Evolutionary conservation across 1,139 yeast genomes (phyloP).

Genomic region (Sugiyamaella grinbergsii): DNA sequence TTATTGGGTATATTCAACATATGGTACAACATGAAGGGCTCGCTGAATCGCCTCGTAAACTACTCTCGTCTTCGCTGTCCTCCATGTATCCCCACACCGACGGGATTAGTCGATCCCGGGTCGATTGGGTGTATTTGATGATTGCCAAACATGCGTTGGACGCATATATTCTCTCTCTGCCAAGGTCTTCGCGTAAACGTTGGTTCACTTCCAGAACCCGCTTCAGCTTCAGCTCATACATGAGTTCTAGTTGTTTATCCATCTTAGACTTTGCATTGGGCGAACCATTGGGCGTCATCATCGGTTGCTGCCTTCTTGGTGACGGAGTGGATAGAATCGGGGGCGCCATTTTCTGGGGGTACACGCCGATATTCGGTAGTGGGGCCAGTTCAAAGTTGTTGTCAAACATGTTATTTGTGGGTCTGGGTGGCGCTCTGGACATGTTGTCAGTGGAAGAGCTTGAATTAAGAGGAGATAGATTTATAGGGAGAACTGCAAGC

Average conservation of each 20-base stretch:
- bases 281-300: neutral
- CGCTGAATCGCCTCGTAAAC: constrained; percentile 15
- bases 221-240: constrained; percentile 53
- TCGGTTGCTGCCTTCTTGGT: neutral
- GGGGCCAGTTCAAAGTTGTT: neutral
- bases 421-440: neutral
- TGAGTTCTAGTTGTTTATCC: constrained; percentile 29
- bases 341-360: neutral
- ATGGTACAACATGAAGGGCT: constrained; percentile 22
- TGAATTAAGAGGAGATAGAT: neutral
- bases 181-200: constrained; percentile 56
- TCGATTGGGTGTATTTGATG: constrained; percentile 27
- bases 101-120: constrained; percentile 29
- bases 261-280: neutral
- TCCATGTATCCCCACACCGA: constrained; percentile 29
- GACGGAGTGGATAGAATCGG: neutral
- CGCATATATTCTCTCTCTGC: constrained; percentile 64
- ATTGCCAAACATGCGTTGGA: constrained; percentile 60
- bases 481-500: too few relatives aligned
- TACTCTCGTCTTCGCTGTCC: constrained; percentile 26
- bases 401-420: neutral
- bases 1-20: constrained; percentile 6
- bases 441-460: neutral
- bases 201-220: constrained; percentile 63
- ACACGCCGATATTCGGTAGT: neutral